A percentile compares a stretch with the other conserved stretches of the same genome.
phyloP scores from a whole-genome alignment of 805 yeast species.

The Debaryomyces maramus region DNA sequence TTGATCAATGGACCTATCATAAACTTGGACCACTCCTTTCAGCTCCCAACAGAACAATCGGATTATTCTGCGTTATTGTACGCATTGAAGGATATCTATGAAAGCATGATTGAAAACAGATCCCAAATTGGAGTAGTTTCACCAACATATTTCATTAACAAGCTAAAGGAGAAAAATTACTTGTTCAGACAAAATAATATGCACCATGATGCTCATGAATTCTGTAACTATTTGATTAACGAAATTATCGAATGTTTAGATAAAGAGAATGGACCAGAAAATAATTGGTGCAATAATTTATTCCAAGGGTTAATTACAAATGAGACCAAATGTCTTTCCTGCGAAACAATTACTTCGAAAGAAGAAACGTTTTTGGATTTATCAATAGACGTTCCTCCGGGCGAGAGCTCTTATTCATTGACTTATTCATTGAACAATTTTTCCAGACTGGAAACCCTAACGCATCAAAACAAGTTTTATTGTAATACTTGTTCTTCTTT shows the following conservation, averaged over 20 bases:
- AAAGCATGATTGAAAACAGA: constrained; percentile 71
- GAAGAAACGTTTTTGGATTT: constrained; percentile 87
- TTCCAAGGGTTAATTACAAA: constrained; percentile 86
- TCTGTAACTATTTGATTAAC: constrained; percentile 82
- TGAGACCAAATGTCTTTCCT: constrained; percentile 85
- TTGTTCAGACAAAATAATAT: constrained; percentile 78
- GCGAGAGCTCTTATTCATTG: constrained; percentile 56
- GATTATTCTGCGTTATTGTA: constrained; percentile 41
- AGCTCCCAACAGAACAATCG: constrained; percentile 34
- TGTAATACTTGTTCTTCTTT: constrained; percentile 88
- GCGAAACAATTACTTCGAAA: constrained; percentile 78
- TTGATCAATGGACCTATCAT: constrained; percentile 78
- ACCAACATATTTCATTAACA: constrained; percentile 71
- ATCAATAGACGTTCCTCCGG: constrained; percentile 77
- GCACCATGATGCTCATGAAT: constrained; percentile 99
- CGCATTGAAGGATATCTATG: constrained; percentile 83
- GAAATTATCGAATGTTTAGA: constrained; percentile 60
- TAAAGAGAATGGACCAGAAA: constrained; percentile 25
- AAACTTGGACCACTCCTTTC: constrained; percentile 70
- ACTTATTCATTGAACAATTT: constrained; percentile 80
- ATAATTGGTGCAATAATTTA: constrained; percentile 61
- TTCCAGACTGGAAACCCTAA: constrained; percentile 80
- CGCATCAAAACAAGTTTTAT: constrained; percentile 85
- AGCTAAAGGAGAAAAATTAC: constrained; percentile 77
- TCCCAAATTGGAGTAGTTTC: constrained; percentile 80